Conservation (phyloP, 495 filamentous ascomycete genomes). For the Hypomontagnella submonticulosa region DNA sequence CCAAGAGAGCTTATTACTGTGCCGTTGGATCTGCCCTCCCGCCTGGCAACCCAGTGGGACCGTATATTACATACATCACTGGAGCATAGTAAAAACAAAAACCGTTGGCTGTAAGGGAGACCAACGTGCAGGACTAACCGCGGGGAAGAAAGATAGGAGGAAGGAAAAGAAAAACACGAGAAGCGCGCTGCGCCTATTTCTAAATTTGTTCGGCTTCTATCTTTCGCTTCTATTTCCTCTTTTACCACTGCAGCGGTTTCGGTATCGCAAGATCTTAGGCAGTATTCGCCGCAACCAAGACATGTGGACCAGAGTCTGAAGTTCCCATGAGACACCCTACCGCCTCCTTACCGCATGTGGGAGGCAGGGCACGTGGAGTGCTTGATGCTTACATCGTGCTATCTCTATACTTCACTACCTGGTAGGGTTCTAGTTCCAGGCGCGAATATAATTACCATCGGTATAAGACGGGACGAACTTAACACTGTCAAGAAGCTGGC, state of each 20-base stretch:
- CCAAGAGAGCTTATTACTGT: slow-evolving; percentile 5
- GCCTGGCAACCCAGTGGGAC: not conserved
- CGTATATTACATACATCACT: slow-evolving; percentile 6
- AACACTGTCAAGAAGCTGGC: too few species aligned
- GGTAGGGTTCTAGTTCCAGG: too few species aligned
- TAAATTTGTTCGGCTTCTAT: slow-evolving; percentile 23
- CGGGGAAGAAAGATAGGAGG: slow-evolving; percentile 17
- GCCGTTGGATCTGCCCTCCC: slow-evolving; percentile 16
- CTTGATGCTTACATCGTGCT: too few species aligned
- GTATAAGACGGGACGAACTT: too few species aligned
- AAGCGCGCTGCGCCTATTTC: slow-evolving; percentile 40
- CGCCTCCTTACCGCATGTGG: too few species aligned
- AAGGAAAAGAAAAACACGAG: slow-evolving; percentile 11
- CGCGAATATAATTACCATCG: too few species aligned
- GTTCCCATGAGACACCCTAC: too few species aligned
- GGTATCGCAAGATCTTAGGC: not conserved
- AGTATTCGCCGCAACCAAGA: slow-evolving; percentile 3
- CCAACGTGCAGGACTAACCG: slow-evolving; percentile 4
- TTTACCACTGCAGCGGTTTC: slow-evolving; percentile 4
- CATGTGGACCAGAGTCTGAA: not conserved
- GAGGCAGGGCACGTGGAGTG: too few species aligned
- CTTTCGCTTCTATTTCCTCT: slow-evolving; percentile 3
- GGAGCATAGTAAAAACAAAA: not conserved
- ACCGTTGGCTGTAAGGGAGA: slow-evolving; percentile 29
- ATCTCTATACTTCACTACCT: too few species aligned